Conservation (phyloP, 2,329 filamentous ascomycete genomes). For the Xylaria sp. region DNA sequence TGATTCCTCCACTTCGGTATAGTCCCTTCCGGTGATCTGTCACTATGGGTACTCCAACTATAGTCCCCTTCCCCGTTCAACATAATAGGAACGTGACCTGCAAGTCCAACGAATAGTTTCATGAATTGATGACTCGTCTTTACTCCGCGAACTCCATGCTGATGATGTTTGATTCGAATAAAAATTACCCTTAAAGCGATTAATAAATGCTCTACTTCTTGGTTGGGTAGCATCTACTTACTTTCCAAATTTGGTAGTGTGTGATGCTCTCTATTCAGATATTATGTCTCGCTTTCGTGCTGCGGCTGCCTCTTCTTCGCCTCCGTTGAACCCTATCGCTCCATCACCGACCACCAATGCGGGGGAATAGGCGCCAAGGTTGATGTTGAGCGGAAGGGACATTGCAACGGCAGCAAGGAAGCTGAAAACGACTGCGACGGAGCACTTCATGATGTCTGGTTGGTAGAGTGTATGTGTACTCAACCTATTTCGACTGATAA, state of each 20-base stretch:
- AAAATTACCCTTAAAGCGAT: too few species aligned
- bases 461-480: neutral
- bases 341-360: constrained; percentile 48
- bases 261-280: neutral
- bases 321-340: constrained; percentile 51
- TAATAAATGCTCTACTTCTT: too few species aligned
- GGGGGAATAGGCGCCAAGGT: constrained; percentile 45
- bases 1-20: too few species aligned
- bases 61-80: too few species aligned
- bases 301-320: constrained; percentile 21
- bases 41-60: too few species aligned
- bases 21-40: too few species aligned
- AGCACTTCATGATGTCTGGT: constrained; percentile 33
- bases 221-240: too few species aligned
- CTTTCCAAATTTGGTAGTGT: neutral
- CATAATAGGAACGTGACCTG: too few species aligned
- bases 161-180: too few species aligned
- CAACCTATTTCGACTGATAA: neutral
- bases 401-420: constrained; percentile 38
- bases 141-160: too few species aligned
- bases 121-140: too few species aligned
- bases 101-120: too few species aligned
- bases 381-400: constrained; percentile 44
- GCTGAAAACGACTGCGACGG: constrained; percentile 39
- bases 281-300: neutral